These are phyloP conservation scores for Tremella fuciformis DNA, from an alignment of 768 basidiomycete species.

Conservation along the genomic window DNA sequence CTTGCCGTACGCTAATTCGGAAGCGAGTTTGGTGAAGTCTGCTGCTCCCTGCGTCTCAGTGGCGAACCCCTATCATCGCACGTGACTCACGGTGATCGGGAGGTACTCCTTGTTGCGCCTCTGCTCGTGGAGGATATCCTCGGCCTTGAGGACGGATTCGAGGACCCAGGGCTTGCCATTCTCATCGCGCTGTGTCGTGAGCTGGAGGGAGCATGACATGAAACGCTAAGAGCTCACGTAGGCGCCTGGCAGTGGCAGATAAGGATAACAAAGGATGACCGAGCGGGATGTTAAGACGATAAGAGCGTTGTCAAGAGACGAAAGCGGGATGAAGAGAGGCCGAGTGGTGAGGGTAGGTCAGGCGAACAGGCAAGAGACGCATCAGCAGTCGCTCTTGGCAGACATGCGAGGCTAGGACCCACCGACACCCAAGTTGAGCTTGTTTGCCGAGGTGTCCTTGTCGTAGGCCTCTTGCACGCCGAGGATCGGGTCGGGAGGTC, in stretches of 20 bases:
- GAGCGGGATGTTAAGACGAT: not conserved
- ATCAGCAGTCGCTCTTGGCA: not conserved
- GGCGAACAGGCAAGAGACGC: not conserved
- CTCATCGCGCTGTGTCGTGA: constrained; percentile 64
- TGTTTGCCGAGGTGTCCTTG: constrained; percentile 81
- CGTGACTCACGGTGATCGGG: constrained; percentile 64
- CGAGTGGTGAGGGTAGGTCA: not conserved
- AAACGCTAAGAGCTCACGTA: constrained; percentile 33
- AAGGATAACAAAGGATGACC: constrained; percentile 12
- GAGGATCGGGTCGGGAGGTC: constrained; percentile 39
- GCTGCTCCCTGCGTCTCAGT: constrained; percentile 60
- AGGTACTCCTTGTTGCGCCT: constrained; percentile 92
- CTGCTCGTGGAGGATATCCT: constrained; percentile 62
- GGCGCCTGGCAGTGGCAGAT: constrained; percentile 25
- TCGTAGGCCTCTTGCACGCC: constrained; percentile 87
- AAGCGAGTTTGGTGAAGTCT: constrained; percentile 77
- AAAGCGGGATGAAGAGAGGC: not conserved
- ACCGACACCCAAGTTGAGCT: constrained; percentile 97
- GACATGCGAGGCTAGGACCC: constrained; percentile 60
- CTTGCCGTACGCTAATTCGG: constrained; percentile 79
- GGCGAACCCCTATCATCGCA: not conserved
- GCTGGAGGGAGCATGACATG: not conserved
- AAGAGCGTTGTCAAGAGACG: not conserved
- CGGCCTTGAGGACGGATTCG: constrained; percentile 77
- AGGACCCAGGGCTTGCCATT: constrained; percentile 93